phyloP scores from a whole-genome alignment of 805 yeast species.

The Barnettozyma sucrosica region DNA sequence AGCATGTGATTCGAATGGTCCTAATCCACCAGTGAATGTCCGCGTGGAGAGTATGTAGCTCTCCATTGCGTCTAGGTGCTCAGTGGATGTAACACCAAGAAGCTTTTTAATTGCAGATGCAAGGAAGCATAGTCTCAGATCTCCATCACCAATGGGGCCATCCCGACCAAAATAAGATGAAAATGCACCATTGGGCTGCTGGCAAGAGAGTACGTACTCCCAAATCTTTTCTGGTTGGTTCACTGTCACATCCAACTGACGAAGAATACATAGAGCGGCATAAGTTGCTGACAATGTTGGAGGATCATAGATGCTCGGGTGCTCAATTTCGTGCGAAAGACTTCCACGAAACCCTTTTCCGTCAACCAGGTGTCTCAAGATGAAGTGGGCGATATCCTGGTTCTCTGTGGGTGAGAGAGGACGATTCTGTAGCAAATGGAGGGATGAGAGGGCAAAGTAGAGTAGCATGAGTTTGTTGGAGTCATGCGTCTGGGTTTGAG shows the following conservation, averaged over 20 bases:
- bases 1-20: conserved; percentile 70
- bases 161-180: conserved; percentile 34
- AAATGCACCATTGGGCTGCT: conserved; percentile 55
- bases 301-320: conserved; percentile 39
- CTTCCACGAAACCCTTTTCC: conserved; percentile 57
- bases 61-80: conserved; percentile 33
- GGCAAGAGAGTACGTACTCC: conserved; percentile 55
- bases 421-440: conserved; percentile 15
- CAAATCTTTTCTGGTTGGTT: conserved; percentile 41
- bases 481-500: conserved; percentile 54
- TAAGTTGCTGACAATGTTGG: conserved; percentile 72
- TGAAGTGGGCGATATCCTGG: conserved; percentile 32
- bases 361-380: conserved; percentile 40
- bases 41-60: conserved; percentile 32
- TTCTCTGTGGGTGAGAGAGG: conserved; percentile 25
- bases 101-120: conserved; percentile 48
- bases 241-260: conserved; percentile 35
- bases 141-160: conserved; percentile 54
- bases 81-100: neutral
- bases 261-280: conserved; percentile 58
- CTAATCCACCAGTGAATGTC: conserved; percentile 67
- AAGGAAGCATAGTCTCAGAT: conserved; percentile 67
- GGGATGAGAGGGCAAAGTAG: conserved; percentile 63
- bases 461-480: conserved; percentile 64
- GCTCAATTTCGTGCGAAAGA: conserved; percentile 33